Percentiles rank a stretch among this genome's conserved stretches.
Conservation (phyloP, 192 early-diverging fungal genomes). For the Coemansia sp. region DNA sequence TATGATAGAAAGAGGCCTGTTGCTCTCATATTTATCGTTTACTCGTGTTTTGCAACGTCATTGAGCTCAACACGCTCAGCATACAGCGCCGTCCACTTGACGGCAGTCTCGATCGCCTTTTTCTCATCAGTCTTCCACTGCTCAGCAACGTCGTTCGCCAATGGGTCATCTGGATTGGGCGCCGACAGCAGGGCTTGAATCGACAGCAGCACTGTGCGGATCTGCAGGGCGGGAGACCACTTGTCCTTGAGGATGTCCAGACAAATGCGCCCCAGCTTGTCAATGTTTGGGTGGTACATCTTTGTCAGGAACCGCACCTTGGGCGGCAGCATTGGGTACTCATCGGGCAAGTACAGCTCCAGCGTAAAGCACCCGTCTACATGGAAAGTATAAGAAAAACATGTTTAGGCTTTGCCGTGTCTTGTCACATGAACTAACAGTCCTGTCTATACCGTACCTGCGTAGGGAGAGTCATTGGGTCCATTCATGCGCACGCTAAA, state of each 20-base stretch:
- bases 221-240: slow-evolving; percentile 98
- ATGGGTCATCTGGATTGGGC: slow-evolving; percentile 97
- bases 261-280: slow-evolving; percentile 97
- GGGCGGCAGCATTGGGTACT: slow-evolving; percentile 98
- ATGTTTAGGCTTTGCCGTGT: not conserved
- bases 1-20: not conserved
- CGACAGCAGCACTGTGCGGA: slow-evolving; percentile 96
- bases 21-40: not conserved
- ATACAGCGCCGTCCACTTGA: slow-evolving; percentile 35
- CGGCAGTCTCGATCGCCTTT: slow-evolving; percentile 81
- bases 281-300: slow-evolving; percentile 99
- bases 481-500: slow-evolving; percentile 95
- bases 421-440: not conserved
- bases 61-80: slow-evolving; percentile 5
- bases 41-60: not conserved
- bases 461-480: slow-evolving; percentile 90
- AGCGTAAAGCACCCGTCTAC: slow-evolving; percentile 90
- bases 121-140: slow-evolving; percentile 99
- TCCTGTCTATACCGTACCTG: slow-evolving; percentile 61
- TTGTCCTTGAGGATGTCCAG: slow-evolving; percentile 99
- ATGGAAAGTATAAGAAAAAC: not conserved
- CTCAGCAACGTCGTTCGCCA: slow-evolving; percentile 98
- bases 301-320: slow-evolving; percentile 98
- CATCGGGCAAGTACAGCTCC: slow-evolving; percentile 95
- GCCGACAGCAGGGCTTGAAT: slow-evolving; percentile 96